Evolutionary conservation across 768 basidiomycete species (phyloP).

Genomic region (Naganishia kalamii): DNA sequence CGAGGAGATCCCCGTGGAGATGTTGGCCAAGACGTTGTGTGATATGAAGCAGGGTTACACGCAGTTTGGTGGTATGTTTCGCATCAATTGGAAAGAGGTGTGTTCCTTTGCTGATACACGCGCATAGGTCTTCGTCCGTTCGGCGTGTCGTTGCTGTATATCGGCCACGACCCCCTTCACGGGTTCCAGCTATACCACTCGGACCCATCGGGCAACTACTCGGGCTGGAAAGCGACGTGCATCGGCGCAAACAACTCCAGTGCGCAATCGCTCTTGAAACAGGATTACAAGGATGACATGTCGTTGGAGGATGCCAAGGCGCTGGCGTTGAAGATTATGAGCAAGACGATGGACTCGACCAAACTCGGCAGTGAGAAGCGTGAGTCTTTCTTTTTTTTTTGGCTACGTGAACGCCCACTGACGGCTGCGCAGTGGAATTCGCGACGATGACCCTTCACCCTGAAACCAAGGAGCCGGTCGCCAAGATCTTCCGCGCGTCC

Average conservation of each 20-base stretch:
- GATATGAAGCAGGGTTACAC: constrained; percentile 99
- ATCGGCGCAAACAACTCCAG: constrained; percentile 98
- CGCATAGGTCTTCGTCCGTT: constrained; percentile 86
- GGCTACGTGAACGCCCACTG: not conserved
- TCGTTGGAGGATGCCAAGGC: constrained; percentile 82
- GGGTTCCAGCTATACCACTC: constrained; percentile 96
- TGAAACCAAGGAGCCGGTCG: constrained; percentile 66
- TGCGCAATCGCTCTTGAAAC: constrained; percentile 87
- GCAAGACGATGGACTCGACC: constrained; percentile 99
- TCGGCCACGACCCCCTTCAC: constrained; percentile 93
- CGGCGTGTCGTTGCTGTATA: constrained; percentile 92
- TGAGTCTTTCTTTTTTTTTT: constrained; percentile 49
- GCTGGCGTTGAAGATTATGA: constrained; percentile 90
- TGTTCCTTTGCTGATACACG: not conserved
- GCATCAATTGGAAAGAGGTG: not conserved
- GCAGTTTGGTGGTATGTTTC: constrained; percentile 74
- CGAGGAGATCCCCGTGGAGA: constrained; percentile 95
- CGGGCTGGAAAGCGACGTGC: constrained; percentile 95
- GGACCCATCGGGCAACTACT: constrained; percentile 96
- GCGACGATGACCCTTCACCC: constrained; percentile 85
- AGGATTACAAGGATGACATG: constrained; percentile 97
- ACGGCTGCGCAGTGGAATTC: constrained; percentile 69
- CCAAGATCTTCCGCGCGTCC: constrained; percentile 81
- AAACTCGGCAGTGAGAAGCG: constrained; percentile 93
- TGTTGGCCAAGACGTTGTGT: constrained; percentile 85